phyloP scores from a whole-genome alignment of 768 basidiomycete genomes.

The Amanita jacksonii region DNA sequence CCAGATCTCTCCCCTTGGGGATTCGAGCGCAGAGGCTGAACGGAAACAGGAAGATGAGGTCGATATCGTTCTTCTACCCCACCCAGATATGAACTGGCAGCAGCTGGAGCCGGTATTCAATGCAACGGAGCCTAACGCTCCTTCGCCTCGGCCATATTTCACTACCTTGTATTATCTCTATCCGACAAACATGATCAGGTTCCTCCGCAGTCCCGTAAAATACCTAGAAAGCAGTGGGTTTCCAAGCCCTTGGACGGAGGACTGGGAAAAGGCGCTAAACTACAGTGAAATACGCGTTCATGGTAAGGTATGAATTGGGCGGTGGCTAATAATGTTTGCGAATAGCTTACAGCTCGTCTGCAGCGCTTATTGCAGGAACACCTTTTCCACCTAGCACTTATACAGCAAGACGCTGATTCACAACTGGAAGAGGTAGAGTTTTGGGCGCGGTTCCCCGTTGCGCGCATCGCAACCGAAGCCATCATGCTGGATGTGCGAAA shows the following conservation, averaged over 20 bases:
- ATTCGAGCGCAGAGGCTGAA: constrained; percentile 26
- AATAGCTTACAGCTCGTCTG: constrained; percentile 5
- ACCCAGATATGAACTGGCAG: constrained; percentile 58
- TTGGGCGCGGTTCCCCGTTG: constrained; percentile 57
- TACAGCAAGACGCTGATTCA: constrained; percentile 51
- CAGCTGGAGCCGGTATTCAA: constrained; percentile 54
- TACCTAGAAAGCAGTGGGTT: constrained; percentile 48
- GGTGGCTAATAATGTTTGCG: not conserved
- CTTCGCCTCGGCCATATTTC: constrained; percentile 61
- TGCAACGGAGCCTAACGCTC: constrained; percentile 39
- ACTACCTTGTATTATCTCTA: constrained; percentile 82
- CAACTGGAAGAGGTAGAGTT: constrained; percentile 58
- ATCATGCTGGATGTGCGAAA: constrained; percentile 58
- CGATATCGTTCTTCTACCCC: constrained; percentile 30
- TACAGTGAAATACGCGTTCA: constrained; percentile 60
- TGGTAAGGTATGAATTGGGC: constrained; percentile 43
- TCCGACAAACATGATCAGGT: constrained; percentile 79
- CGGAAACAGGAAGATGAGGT: constrained; percentile 30
- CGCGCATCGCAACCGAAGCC: constrained; percentile 58
- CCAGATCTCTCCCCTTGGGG: constrained; percentile 20
- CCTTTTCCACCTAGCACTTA: constrained; percentile 62
- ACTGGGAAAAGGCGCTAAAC: constrained; percentile 65
- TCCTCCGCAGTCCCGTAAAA: constrained; percentile 56
- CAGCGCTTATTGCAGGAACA: constrained; percentile 65
- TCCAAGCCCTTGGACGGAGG: constrained; percentile 52